phyloP scores from a whole-genome alignment of 768 basidiomycete genomes.

The Tulasnella sp. region DNA sequence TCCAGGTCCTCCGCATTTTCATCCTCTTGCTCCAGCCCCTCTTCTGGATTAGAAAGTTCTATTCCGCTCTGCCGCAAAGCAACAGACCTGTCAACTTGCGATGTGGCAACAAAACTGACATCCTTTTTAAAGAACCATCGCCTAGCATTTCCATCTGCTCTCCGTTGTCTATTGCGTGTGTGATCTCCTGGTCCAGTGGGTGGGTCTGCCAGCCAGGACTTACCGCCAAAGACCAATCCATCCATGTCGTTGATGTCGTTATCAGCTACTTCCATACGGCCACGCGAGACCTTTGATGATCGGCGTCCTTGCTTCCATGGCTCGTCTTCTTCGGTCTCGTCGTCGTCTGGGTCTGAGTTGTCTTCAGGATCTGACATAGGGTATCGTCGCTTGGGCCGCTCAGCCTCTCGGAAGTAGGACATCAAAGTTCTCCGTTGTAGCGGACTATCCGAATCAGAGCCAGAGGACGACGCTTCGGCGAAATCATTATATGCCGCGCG shows the following conservation, averaged over 20 bases:
- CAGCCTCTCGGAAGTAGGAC: conserved; percentile 11
- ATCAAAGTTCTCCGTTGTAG: not conserved
- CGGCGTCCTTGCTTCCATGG: not conserved
- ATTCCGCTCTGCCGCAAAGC: conserved; percentile 33
- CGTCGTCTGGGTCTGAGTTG: conserved; percentile 2
- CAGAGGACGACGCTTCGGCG: not conserved
- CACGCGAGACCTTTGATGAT: not conserved
- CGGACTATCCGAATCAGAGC: conserved; percentile 6
- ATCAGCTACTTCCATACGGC: not conserved
- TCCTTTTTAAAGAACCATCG: conserved; percentile 7
- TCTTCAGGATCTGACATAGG: conserved; percentile 3
- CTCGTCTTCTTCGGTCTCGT: conserved; percentile 2
- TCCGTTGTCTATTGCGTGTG: not conserved
- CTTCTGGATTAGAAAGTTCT: too few relatives aligned
- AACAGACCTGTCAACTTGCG: conserved; percentile 38
- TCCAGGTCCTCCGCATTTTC: conserved; percentile 35
- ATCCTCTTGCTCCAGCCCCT: conserved; percentile 26
- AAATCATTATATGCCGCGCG: not conserved
- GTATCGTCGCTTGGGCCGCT: not conserved
- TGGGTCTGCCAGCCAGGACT: not conserved
- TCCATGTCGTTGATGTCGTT: not conserved
- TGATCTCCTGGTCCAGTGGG: not conserved
- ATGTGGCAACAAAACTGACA: not conserved
- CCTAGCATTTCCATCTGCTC: not conserved
- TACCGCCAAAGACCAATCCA: conserved; percentile 3